Percentiles rank a stretch among this genome's conserved stretches.
Conservation (phyloP, 2,329 filamentous ascomycete species). For the Colletotrichum sp. region DNA sequence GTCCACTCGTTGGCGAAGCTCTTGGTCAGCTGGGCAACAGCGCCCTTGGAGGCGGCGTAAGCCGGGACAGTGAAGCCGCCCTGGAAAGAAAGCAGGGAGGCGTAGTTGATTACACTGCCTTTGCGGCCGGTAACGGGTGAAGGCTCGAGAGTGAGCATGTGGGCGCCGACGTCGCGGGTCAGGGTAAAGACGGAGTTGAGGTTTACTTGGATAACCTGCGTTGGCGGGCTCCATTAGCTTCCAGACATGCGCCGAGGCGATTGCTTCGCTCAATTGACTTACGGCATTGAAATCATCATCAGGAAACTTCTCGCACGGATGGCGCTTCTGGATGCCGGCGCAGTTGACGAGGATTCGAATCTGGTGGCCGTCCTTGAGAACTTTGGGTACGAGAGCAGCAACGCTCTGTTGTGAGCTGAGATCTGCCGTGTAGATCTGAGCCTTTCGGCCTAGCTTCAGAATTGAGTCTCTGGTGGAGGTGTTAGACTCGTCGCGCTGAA, state of each 20-base stretch:
- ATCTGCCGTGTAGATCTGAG: constrained; percentile 72
- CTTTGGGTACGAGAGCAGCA: constrained; percentile 59
- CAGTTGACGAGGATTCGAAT: constrained; percentile 85
- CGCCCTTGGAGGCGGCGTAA: constrained; percentile 86
- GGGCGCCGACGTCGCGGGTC: constrained; percentile 76
- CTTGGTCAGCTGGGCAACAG: constrained; percentile 84
- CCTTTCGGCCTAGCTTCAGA: constrained; percentile 69
- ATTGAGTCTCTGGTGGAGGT: constrained; percentile 65
- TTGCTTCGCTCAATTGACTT: neutral
- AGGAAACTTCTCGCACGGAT: constrained; percentile 78
- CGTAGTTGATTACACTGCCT: constrained; percentile 84
- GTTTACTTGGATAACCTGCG: constrained; percentile 82
- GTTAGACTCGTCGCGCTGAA: constrained; percentile 51
- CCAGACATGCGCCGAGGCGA: neutral
- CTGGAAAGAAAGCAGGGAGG: constrained; percentile 81
- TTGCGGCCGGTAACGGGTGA: constrained; percentile 56
- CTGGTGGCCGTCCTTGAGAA: constrained; percentile 67
- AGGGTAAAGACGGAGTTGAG: constrained; percentile 81
- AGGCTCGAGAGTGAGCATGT: constrained; percentile 70
- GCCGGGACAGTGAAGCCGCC: constrained; percentile 88
- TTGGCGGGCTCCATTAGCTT: neutral
- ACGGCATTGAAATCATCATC: constrained; percentile 77
- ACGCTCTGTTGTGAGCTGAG: constrained; percentile 67
- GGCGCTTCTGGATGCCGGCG: constrained; percentile 83
- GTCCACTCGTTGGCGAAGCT: constrained; percentile 88